phyloP scores from a whole-genome alignment of 306 rosid species.

The Mimosa bimucronata region DNA sequence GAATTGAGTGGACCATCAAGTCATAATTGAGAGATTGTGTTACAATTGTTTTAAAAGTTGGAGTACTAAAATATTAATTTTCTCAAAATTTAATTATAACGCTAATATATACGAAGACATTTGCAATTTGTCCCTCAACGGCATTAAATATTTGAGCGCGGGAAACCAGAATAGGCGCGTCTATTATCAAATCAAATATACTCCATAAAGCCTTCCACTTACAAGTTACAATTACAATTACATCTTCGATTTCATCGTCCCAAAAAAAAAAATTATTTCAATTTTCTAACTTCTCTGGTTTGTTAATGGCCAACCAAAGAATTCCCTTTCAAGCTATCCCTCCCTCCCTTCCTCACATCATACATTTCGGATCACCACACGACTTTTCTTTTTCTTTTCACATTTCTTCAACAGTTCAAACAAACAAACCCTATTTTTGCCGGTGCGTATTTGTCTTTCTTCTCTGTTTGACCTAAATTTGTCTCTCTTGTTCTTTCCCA shows the following conservation, averaged over 20 bases:
- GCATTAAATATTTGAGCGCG: background rate
- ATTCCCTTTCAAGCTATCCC: background rate
- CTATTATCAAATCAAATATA: background rate
- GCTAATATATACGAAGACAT: background rate
- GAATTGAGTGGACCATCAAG: no score
- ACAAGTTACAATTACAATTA: background rate
- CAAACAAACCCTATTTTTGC: slow-evolving; percentile 29
- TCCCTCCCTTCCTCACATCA: slow-evolving; percentile 27
- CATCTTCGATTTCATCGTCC: background rate
- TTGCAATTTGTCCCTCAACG: background rate
- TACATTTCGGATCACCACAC: slow-evolving; percentile 67
- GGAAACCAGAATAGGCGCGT: background rate
- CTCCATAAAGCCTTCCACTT: background rate
- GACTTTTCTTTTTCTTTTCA: slow-evolving; percentile 40
- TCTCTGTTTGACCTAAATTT: background rate
- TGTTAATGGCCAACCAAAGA: background rate
- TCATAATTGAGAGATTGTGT: no score
- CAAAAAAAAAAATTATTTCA: background rate
- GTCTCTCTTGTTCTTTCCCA: background rate
- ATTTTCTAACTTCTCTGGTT: background rate
- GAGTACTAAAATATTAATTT: no score
- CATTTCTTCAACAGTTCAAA: slow-evolving; percentile 40
- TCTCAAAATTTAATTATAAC: no score
- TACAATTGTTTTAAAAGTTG: no score
- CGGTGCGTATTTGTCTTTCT: slow-evolving; percentile 17